Evolutionary conservation across 306 rosid species (phyloP).

Genomic region (Morella rubra): DNA sequence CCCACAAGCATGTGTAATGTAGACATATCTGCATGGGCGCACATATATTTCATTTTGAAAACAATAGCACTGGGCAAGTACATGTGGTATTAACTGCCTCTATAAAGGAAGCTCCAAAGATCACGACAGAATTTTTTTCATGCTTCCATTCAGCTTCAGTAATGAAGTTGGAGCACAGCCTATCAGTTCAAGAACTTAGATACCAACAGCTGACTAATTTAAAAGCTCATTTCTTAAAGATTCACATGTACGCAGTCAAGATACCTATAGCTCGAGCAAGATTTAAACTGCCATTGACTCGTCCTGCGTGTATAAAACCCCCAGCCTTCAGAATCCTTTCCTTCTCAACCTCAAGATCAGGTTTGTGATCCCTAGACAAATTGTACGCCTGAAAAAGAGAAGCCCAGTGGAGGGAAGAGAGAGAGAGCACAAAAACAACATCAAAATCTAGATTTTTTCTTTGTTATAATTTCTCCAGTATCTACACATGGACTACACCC

Average conservation of each 20-base stretch:
- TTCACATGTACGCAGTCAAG: slow-evolving; percentile 12
- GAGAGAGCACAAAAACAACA: background rate
- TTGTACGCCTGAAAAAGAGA: slow-evolving; percentile 77
- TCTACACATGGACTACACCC: background rate
- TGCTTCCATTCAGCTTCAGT: slow-evolving; percentile 11
- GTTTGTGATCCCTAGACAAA: slow-evolving; percentile 95
- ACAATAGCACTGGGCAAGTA: slow-evolving; percentile 3
- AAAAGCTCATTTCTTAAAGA: background rate
- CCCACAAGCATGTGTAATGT: background rate
- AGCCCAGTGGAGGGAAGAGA: background rate
- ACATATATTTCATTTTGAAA: background rate
- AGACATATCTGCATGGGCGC: background rate
- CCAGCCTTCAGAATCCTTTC: slow-evolving; percentile 92
- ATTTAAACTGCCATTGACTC: slow-evolving; percentile 96
- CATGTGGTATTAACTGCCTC: background rate
- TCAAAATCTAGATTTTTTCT: background rate
- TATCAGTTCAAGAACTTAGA: background rate
- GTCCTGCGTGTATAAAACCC: slow-evolving; percentile 94
- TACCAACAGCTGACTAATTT: slow-evolving; percentile 2
- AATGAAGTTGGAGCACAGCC: background rate
- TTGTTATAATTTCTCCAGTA: background rate
- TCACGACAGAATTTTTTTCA: slow-evolving; percentile 9
- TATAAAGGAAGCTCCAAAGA: slow-evolving; percentile 5
- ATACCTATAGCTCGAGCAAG: slow-evolving; percentile 97
- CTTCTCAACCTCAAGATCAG: slow-evolving; percentile 86